Conservation (phyloP, 257 asterid genomes). For the Rubia yunnanensis region DNA sequence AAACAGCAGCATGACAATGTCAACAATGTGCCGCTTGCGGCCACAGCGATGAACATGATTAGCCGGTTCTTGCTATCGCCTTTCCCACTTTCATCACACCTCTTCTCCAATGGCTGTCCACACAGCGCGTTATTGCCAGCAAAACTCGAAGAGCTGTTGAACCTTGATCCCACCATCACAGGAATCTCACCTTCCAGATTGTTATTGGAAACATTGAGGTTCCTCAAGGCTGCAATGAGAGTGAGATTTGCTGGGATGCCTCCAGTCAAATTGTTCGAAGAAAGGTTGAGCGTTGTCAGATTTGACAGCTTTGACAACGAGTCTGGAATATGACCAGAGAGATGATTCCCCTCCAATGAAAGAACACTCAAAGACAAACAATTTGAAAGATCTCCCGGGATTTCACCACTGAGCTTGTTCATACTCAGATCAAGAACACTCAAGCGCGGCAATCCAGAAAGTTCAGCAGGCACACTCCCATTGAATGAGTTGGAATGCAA, state of each 20-base stretch:
- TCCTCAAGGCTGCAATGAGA: constrained; percentile 28
- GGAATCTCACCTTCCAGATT: constrained; percentile 55
- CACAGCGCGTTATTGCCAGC: constrained; percentile 48
- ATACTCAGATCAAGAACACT: constrained; percentile 45
- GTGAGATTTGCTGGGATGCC: constrained; percentile 49
- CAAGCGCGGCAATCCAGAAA: constrained; percentile 39
- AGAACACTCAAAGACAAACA: constrained; percentile 43
- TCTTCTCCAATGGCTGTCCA: constrained; percentile 46
- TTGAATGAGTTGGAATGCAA: constrained; percentile 44
- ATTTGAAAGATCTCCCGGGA: constrained; percentile 43
- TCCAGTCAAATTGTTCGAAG: constrained; percentile 39
- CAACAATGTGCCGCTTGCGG: constrained; percentile 53
- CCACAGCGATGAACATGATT: constrained; percentile 52
- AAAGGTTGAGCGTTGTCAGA: constrained; percentile 26
- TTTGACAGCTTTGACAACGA: constrained; percentile 24
- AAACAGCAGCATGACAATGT: constrained; percentile 61
- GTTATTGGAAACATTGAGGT: constrained; percentile 50
- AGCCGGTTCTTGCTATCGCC: constrained; percentile 37
- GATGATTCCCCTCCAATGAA: constrained; percentile 34
- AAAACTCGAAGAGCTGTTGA: constrained; percentile 34
- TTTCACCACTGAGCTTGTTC: constrained; percentile 52
- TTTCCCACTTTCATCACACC: constrained; percentile 28
- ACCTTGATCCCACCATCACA: constrained; percentile 34
- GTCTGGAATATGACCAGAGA: constrained; percentile 32
- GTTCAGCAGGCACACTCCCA: constrained; percentile 42